Percentiles rank a stretch among this genome's conserved stretches.
Conservation (phyloP, 2,329 filamentous ascomycete genomes). For the Calonectria multiphialidica region DNA sequence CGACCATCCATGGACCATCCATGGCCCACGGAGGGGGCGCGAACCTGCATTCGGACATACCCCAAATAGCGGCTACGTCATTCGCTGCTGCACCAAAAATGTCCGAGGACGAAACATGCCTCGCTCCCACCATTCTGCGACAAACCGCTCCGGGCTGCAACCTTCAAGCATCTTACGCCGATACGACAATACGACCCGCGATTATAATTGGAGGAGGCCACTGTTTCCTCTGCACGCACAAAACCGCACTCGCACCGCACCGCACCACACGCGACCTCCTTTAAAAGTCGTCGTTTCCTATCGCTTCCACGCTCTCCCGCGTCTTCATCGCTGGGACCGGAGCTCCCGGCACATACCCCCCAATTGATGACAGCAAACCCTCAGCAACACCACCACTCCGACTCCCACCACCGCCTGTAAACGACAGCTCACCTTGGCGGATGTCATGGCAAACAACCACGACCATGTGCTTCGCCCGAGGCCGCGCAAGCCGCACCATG, state of each 20-base stretch:
- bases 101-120: not conserved
- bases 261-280: not conserved
- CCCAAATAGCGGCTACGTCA: not conserved
- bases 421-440: conserved; percentile 35
- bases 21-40: not conserved
- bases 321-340: not conserved
- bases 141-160: not conserved
- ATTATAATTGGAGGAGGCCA: not conserved
- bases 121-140: not conserved
- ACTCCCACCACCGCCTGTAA: not conserved
- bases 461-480: conserved; percentile 63
- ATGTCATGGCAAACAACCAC: conserved; percentile 43
- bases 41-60: not conserved
- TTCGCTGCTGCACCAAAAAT: not conserved
- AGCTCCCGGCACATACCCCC: not conserved
- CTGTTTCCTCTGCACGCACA: not conserved
- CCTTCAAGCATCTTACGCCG: not conserved
- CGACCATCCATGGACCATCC: not conserved
- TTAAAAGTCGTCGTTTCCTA: not conserved
- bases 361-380: not conserved
- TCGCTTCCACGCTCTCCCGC: not conserved
- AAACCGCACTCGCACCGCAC: not conserved
- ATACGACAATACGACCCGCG: not conserved
- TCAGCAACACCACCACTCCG: not conserved
- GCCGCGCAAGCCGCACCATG: conserved; percentile 62